phyloP scores from a whole-genome alignment of 2,329 filamentous ascomycete species.

The Hymenoscyphus occultus region DNA sequence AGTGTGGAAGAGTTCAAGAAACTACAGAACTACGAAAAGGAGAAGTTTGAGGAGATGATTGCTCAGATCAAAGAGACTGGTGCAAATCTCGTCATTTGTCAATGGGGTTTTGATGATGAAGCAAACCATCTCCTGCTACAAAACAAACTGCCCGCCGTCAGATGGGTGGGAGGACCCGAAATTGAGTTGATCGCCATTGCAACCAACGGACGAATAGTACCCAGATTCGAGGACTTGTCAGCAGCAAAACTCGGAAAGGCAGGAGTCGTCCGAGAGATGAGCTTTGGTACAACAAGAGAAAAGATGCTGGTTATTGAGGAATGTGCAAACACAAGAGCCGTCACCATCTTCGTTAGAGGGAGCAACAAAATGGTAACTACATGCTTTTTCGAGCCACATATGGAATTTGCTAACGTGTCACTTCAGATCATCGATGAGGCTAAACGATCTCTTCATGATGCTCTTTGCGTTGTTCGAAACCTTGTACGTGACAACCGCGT shows the following conservation, averaged over 20 bases:
- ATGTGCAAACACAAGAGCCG: conserved; percentile 94
- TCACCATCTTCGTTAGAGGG: conserved; percentile 92
- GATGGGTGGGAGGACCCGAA: conserved; percentile 97
- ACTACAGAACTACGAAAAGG: conserved; percentile 89
- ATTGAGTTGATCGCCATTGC: conserved; percentile 98
- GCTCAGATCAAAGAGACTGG: conserved; percentile 96
- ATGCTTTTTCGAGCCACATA: conserved; percentile 8
- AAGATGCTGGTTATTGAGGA: conserved; percentile 99
- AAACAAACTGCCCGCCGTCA: conserved; percentile 90
- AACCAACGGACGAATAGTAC: conserved; percentile 96
- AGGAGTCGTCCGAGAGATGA: conserved; percentile 89
- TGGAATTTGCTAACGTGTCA: conserved; percentile 24
- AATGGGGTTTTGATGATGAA: conserved; percentile 99
- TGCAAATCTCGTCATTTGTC: conserved; percentile 96
- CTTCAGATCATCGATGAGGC: conserved; percentile 94
- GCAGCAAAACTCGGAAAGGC: conserved; percentile 87
- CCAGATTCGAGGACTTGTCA: conserved; percentile 91
- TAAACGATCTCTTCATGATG: conserved; percentile 94
- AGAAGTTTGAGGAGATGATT: conserved; percentile 99
- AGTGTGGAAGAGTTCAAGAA: conserved; percentile 98
- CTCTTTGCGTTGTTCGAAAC: conserved; percentile 95
- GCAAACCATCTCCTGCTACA: conserved; percentile 96
- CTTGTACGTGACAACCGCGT: conserved; percentile 94
- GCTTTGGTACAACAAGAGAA: conserved; percentile 93
- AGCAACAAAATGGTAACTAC: conserved; percentile 95